Conservation (phyloP, 192 early-diverging fungal genomes). For the Rhizoclosmatium sp. region DNA sequence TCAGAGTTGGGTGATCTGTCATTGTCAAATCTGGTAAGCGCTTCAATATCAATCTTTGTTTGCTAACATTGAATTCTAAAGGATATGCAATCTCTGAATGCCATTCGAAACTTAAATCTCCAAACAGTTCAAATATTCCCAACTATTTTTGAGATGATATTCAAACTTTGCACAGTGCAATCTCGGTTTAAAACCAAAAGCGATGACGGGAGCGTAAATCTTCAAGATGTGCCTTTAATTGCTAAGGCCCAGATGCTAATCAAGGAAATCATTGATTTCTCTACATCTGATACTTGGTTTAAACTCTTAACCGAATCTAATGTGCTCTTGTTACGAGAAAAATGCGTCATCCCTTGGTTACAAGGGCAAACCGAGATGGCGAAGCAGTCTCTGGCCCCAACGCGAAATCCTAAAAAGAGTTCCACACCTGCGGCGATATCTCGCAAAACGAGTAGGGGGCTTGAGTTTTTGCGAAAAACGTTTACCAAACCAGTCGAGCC, state of each 20-base stretch:
- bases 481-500: background rate
- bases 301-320: constrained; percentile 13
- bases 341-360: constrained; percentile 10
- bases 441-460: background rate
- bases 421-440: background rate
- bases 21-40: background rate
- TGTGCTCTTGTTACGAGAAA: background rate
- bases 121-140: constrained; percentile 2
- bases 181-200: constrained; percentile 7
- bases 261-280: background rate
- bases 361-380: background rate
- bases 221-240: too few species aligned
- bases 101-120: background rate
- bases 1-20: background rate
- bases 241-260: too few species aligned
- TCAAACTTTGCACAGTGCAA: constrained; percentile 2
- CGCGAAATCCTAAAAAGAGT: background rate
- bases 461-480: background rate
- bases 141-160: constrained; percentile 10
- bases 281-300: constrained; percentile 2
- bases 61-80: background rate
- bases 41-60: too few species aligned
- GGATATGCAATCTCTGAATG: constrained; percentile 11
- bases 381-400: background rate
- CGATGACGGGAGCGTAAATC: too few species aligned